phyloP scores from a whole-genome alignment of 495 filamentous ascomycete species.

The Aspergillus asperescens region DNA sequence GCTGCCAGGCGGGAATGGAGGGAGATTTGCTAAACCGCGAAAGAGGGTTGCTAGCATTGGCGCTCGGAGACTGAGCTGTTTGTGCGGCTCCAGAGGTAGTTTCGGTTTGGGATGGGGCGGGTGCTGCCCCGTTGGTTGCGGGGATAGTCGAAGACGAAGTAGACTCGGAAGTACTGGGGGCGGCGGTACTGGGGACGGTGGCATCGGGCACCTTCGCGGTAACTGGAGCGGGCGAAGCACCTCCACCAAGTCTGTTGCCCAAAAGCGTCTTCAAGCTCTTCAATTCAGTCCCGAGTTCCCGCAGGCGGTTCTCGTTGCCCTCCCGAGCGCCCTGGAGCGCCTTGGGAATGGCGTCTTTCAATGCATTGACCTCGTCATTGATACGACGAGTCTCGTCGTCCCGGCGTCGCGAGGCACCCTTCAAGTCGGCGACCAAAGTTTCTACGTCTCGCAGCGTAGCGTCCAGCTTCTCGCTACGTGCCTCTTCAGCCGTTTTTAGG shows the following conservation, averaged over 20 bases:
- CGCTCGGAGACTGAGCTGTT: slow-evolving; percentile 26
- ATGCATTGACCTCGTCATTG: slow-evolving; percentile 75
- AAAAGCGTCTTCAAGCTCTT: slow-evolving; percentile 88
- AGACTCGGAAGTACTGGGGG: slow-evolving; percentile 29
- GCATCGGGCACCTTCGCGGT: slow-evolving; percentile 29
- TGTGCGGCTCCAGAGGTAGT: slow-evolving; percentile 34
- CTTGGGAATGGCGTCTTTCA: slow-evolving; percentile 80
- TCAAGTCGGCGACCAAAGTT: slow-evolving; percentile 71
- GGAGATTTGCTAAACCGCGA: slow-evolving; percentile 49
- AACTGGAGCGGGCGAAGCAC: slow-evolving; percentile 30
- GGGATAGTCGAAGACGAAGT: slow-evolving; percentile 25
- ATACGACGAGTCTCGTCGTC: slow-evolving; percentile 82
- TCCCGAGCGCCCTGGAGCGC: slow-evolving; percentile 85
- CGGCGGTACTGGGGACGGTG: slow-evolving; percentile 14
- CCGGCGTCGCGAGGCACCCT: slow-evolving; percentile 66
- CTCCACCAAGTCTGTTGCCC: slow-evolving; percentile 66
- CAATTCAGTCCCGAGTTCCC: slow-evolving; percentile 80
- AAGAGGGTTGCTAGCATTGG: slow-evolving; percentile 31
- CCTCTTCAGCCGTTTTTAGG: slow-evolving; percentile 78
- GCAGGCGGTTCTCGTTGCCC: slow-evolving; percentile 69
- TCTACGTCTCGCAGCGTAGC: slow-evolving; percentile 78
- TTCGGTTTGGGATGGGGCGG: slow-evolving; percentile 28
- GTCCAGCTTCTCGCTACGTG: slow-evolving; percentile 80
- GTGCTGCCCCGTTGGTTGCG: slow-evolving; percentile 31
- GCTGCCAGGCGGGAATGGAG: slow-evolving; percentile 89